Evolutionary conservation across 495 filamentous ascomycete genomes (phyloP).

Genomic region (Parmelia sp.): DNA sequence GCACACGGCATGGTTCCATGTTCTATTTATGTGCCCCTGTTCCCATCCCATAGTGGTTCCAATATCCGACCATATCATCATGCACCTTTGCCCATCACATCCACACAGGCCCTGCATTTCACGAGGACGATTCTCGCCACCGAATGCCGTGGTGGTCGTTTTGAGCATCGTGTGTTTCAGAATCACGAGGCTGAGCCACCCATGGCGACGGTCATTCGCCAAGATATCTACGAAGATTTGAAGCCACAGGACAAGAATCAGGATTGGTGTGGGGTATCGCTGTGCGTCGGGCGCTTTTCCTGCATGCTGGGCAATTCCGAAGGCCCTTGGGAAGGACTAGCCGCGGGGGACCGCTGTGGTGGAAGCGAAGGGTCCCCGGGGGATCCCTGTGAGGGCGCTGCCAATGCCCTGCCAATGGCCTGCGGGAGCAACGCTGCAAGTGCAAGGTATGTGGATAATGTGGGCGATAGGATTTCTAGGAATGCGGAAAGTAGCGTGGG

Average conservation of each 20-base stretch:
- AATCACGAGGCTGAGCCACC: not conserved
- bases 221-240: constrained; percentile 3
- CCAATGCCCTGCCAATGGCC: too few species aligned
- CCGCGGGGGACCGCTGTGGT: constrained; percentile 11
- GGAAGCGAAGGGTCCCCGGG: not conserved
- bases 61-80: not conserved
- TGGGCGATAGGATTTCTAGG: not conserved
- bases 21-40: too few species aligned
- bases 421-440: too few species aligned
- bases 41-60: not conserved
- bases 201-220: not conserved
- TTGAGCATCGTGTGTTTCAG: not conserved
- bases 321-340: constrained; percentile 4
- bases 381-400: too few species aligned
- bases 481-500: not conserved
- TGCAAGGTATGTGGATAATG: too few species aligned
- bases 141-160: not conserved
- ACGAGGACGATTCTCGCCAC: not conserved
- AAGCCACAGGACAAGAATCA: constrained; percentile 3
- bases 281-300: constrained; percentile 12
- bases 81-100: not conserved
- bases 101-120: too few species aligned
- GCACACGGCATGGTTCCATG: not conserved
- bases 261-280: constrained; percentile 19
- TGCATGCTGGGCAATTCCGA: constrained; percentile 7